These are phyloP conservation scores for Cladosporium austrohemisphaericum DNA, from an alignment of 2,329 filamentous ascomycete species.

Conservation along the genomic window DNA sequence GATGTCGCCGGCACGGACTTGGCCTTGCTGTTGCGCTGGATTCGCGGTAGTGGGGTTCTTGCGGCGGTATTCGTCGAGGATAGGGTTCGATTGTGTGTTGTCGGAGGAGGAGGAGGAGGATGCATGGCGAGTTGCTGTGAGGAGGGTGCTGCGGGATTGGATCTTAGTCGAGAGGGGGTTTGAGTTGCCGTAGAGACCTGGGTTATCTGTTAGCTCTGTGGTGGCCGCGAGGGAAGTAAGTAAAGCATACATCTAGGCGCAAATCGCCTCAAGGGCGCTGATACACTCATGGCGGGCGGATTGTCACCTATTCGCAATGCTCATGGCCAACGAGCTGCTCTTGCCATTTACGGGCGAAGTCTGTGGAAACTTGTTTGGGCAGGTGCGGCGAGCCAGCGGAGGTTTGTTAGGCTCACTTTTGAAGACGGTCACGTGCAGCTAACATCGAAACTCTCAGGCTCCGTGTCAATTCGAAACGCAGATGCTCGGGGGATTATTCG, in stretches of 20 bases:
- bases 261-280: constrained; percentile 60
- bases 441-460: no score
- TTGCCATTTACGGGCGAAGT: constrained; percentile 7
- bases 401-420: not conserved
- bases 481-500: no score
- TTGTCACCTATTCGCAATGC: not conserved
- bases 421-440: not conserved
- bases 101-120: constrained; percentile 9
- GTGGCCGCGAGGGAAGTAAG: not conserved
- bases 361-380: constrained; percentile 2
- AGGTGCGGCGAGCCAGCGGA: constrained; percentile 6
- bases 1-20: constrained; percentile 40
- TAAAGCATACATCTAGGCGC: constrained; percentile 54
- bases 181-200: constrained; percentile 22
- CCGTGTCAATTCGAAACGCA: no score
- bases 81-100: constrained; percentile 44
- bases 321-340: not conserved
- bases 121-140: constrained; percentile 19
- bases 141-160: constrained; percentile 8
- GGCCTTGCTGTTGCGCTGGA: constrained; percentile 10
- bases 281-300: constrained; percentile 57
- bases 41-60: constrained; percentile 26
- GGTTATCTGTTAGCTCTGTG: constrained; percentile 6
- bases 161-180: constrained; percentile 15
- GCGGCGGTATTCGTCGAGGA: constrained; percentile 58